phyloP scores from a whole-genome alignment of 2,329 filamentous ascomycete genomes.

The Fusarium albidum region DNA sequence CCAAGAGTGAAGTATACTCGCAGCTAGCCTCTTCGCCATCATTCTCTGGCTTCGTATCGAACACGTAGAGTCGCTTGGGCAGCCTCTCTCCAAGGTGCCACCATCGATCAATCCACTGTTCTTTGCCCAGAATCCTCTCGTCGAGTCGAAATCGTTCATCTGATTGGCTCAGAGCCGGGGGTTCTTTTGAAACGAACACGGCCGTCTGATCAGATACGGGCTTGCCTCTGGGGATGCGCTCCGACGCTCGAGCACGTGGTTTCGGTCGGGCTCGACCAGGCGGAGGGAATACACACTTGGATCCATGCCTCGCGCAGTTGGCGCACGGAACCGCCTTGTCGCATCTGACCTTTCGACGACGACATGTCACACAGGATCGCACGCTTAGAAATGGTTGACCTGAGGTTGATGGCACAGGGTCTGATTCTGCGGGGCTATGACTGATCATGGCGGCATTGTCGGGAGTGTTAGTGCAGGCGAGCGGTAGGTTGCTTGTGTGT shows the following conservation, averaged over 20 bases:
- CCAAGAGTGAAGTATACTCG: slow-evolving; percentile 9
- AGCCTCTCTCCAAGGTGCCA: slow-evolving; percentile 14
- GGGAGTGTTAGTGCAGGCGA: neutral
- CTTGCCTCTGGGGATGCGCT: slow-evolving; percentile 1
- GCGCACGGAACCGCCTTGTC: slow-evolving; percentile 17
- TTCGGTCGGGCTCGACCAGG: slow-evolving; percentile 16
- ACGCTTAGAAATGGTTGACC: neutral
- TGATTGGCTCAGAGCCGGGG: neutral
- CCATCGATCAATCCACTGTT: slow-evolving; percentile 23
- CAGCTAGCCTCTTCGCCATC: slow-evolving; percentile 3
- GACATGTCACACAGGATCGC: slow-evolving; percentile 18
- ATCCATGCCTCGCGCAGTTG: slow-evolving; percentile 12
- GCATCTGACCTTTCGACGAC: slow-evolving; percentile 20
- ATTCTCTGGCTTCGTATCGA: neutral
- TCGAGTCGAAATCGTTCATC: neutral
- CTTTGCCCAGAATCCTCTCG: slow-evolving; percentile 3
- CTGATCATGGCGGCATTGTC: neutral
- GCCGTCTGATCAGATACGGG: slow-evolving; percentile 1
- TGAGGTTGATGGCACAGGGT: neutral
- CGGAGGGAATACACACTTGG: slow-evolving; percentile 13
- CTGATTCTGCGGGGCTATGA: neutral
- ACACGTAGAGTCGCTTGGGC: slow-evolving; percentile 10
- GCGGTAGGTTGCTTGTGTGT: neutral
- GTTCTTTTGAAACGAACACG: neutral
- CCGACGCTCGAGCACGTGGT: slow-evolving; percentile 3